Evolutionary conservation across 2,329 filamentous ascomycete species (phyloP).

Genomic region (Colletotrichum sp.): DNA sequence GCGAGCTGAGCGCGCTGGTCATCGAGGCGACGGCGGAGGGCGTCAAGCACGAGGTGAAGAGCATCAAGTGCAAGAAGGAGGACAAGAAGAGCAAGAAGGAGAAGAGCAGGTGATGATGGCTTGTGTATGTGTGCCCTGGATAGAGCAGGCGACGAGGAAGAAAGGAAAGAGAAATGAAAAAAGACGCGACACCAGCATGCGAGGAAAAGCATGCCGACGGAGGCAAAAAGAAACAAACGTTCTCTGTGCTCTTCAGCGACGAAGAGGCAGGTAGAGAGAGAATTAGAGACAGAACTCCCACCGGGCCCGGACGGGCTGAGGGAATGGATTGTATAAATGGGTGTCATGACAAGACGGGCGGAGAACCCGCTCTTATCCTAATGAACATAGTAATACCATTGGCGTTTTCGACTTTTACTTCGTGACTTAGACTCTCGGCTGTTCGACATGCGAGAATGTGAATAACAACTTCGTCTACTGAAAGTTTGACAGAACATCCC

Average conservation of each 20-base stretch:
- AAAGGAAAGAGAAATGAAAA: no score
- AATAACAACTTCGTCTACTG: no score
- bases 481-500: no score
- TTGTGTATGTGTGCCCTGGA: neutral
- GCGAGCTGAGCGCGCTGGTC: constrained; percentile 77
- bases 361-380: neutral
- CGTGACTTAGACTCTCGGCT: neutral
- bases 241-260: neutral
- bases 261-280: neutral
- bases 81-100: constrained; percentile 18
- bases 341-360: neutral
- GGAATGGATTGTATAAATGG: neutral
- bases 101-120: neutral
- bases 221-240: neutral
- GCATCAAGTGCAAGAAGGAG: constrained; percentile 43
- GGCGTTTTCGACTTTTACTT: neutral
- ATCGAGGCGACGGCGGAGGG: constrained; percentile 57
- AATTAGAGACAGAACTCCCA: neutral
- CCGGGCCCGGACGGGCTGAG: neutral
- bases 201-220: neutral
- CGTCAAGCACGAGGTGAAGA: constrained; percentile 41
- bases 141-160: neutral
- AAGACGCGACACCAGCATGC: neutral
- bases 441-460: no score
- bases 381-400: constrained; percentile 6